A percentile compares a stretch with the other conserved stretches of the same genome.
Evolutionary conservation across 2,329 filamentous ascomycete species (phyloP).

Genomic region (Kalaharituber pfeilii): DNA sequence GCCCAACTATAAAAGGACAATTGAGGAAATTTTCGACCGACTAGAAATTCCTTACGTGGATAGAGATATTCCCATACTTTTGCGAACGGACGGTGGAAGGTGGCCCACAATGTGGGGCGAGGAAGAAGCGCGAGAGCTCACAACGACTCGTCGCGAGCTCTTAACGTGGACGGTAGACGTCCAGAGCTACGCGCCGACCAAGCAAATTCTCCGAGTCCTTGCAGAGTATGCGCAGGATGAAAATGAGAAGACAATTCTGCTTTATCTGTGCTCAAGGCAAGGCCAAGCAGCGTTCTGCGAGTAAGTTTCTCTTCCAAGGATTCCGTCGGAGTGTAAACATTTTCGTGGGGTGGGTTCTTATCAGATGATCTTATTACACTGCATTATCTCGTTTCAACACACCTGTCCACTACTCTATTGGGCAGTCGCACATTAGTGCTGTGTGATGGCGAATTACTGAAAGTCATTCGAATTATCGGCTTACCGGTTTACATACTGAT

Average conservation of each 20-base stretch:
- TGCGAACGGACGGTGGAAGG: slow-evolving; percentile 63
- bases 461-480: no score
- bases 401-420: background rate
- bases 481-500: slow-evolving; percentile 1
- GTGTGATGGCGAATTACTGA: no score
- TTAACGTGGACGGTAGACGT: slow-evolving; percentile 91
- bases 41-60: slow-evolving; percentile 66
- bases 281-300: slow-evolving; percentile 89
- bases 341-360: slow-evolving; percentile 7
- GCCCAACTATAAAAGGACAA: slow-evolving; percentile 58
- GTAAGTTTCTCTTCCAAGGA: slow-evolving; percentile 24
- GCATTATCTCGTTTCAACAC: no score
- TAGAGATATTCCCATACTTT: slow-evolving; percentile 62
- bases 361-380: slow-evolving; percentile 2
- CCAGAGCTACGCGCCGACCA: slow-evolving; percentile 80
- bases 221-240: slow-evolving; percentile 66
- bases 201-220: slow-evolving; percentile 65
- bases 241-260: slow-evolving; percentile 75
- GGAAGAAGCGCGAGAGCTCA: slow-evolving; percentile 64
- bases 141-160: slow-evolving; percentile 80
- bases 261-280: slow-evolving; percentile 72
- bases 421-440: no score
- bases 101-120: slow-evolving; percentile 99
- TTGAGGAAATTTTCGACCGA: slow-evolving; percentile 69
- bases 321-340: slow-evolving; percentile 4